These are phyloP conservation scores for Chaetomium olivaceum DNA, from an alignment of 2,329 filamentous ascomycete species.

Conservation along the genomic window DNA sequence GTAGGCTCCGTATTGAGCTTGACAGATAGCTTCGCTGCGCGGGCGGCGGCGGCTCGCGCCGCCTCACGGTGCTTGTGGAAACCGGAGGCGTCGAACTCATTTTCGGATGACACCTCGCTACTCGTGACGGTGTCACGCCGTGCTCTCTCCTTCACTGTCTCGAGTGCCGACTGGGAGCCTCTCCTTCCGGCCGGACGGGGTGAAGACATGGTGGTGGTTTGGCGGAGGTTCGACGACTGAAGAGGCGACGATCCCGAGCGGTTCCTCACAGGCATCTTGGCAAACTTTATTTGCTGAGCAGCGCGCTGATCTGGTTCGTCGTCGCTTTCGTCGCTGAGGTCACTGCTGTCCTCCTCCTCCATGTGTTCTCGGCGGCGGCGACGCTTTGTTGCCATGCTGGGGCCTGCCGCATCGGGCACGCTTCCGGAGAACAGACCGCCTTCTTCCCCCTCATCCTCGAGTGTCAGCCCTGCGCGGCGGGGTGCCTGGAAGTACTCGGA, in stretches of 20 bases:
- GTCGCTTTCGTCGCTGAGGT: conserved; percentile 81
- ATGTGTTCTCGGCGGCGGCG: conserved; percentile 69
- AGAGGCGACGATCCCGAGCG: conserved; percentile 88
- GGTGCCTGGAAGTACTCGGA: conserved; percentile 82
- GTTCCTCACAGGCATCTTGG: conserved; percentile 87
- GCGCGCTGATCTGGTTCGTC: conserved; percentile 72
- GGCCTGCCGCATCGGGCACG: conserved; percentile 67
- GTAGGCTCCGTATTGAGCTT: conserved; percentile 53
- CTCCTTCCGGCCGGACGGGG: conserved; percentile 55
- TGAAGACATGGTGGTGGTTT: conserved; percentile 52
- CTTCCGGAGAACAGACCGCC: conserved; percentile 70
- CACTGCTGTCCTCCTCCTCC: conserved; percentile 83
- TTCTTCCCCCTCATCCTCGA: conserved; percentile 72
- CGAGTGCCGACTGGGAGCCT: conserved; percentile 70
- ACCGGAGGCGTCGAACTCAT: conserved; percentile 68
- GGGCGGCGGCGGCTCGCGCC: conserved; percentile 59
- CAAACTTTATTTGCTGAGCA: conserved; percentile 90
- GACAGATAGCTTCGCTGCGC: conserved; percentile 53
- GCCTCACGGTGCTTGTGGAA: conserved; percentile 66
- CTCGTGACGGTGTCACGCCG: conserved; percentile 77
- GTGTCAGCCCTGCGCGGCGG: conserved; percentile 61
- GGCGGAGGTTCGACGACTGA: conserved; percentile 63
- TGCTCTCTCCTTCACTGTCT: conserved; percentile 67
- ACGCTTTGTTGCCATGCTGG: conserved; percentile 65
- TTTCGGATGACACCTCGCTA: conserved; percentile 81